Percentiles rank a stretch among this genome's conserved stretches.
Conservation (phyloP, 345 rosid genomes). For the Aquilaria yunnanensis region DNA sequence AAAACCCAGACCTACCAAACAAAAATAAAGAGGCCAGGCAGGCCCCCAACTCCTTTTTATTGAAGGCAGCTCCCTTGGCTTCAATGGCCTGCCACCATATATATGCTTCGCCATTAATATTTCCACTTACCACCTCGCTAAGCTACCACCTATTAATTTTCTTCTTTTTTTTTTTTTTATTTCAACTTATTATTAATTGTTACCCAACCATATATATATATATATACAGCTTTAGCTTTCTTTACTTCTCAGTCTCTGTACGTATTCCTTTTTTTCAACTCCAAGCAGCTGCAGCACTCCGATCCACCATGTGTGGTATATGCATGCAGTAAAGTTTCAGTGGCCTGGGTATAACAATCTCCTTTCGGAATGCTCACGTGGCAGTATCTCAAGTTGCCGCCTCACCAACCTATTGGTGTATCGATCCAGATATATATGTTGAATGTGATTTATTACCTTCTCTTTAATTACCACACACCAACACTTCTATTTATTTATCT, state of each 20-base stretch:
- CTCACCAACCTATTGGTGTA: no score
- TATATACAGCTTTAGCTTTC: constrained; percentile 21
- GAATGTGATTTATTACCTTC: no score
- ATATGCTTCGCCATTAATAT: constrained; percentile 38
- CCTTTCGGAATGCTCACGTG: no score
- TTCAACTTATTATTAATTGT: not conserved
- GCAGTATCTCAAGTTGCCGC: no score
- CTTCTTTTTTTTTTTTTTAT: not conserved
- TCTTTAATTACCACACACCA: no score
- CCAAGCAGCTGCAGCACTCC: constrained; percentile 23
- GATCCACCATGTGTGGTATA: constrained; percentile 12
- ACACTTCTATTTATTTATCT: no score
- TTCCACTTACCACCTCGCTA: not conserved
- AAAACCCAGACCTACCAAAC: constrained; percentile 78
- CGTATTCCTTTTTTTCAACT: constrained; percentile 31
- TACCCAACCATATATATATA: not conserved
- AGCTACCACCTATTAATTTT: no score
- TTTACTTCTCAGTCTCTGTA: constrained; percentile 43
- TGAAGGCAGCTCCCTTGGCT: constrained; percentile 30
- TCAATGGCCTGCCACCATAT: constrained; percentile 82
- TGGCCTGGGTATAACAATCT: no score
- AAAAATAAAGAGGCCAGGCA: constrained; percentile 6
- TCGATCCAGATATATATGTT: no score
- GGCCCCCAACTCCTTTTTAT: constrained; percentile 43
- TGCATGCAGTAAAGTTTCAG: no score